Percentiles rank a stretch among this genome's conserved stretches.
These are phyloP conservation scores for Pseudoscleropodium purum DNA, from an alignment of 225 moss, liverwort and hornwort genomes.

Conservation along the genomic window DNA sequence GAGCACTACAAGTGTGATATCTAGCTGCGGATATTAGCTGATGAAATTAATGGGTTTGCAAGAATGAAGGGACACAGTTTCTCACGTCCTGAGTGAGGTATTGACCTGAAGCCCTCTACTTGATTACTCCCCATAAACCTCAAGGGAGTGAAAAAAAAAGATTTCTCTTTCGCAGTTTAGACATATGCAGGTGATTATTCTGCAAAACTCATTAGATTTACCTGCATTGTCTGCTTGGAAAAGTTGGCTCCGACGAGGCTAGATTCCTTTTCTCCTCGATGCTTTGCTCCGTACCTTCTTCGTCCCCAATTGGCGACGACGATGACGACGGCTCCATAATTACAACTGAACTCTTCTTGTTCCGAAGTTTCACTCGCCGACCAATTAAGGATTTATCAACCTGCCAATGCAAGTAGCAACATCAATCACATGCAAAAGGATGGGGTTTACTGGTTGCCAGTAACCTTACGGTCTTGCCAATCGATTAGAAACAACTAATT, in stretches of 20 bases:
- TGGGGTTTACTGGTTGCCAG: too few relatives aligned
- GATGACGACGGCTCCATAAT: background rate
- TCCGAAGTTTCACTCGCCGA: too few relatives aligned
- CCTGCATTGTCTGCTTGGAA: too few relatives aligned
- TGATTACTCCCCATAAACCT: background rate
- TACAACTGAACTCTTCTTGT: too few relatives aligned
- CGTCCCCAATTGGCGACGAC: background rate
- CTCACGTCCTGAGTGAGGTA: background rate
- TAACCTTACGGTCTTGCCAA: too few relatives aligned
- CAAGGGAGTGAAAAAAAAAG: background rate
- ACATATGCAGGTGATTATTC: background rate
- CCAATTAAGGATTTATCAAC: too few relatives aligned
- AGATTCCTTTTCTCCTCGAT: background rate
- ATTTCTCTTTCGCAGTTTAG: background rate
- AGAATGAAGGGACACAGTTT: background rate
- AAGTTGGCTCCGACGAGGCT: too few relatives aligned
- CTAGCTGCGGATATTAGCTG: background rate
- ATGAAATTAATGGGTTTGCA: background rate
- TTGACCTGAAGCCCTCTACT: background rate
- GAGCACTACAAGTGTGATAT: background rate
- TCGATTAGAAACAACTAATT: too few relatives aligned
- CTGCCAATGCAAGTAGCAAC: too few relatives aligned
- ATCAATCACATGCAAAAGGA: too few relatives aligned
- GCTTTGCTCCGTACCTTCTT: background rate
- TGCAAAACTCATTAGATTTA: background rate